A percentile compares a stretch with the other conserved stretches of the same genome.
Conservation (phyloP, 495 filamentous ascomycete species). For the Penicillium macrosclerotiorum region DNA sequence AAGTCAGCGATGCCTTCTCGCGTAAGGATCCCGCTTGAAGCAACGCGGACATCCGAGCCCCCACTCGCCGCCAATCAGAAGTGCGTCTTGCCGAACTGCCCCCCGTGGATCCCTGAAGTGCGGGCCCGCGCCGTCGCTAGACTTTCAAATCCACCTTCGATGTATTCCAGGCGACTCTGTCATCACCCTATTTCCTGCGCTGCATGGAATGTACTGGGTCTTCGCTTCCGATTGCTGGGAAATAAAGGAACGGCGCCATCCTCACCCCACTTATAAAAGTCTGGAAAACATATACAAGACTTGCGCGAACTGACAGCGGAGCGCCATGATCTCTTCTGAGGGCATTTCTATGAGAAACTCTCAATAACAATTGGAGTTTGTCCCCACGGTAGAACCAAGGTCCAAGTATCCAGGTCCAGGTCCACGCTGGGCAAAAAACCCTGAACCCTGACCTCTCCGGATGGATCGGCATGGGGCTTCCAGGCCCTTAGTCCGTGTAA, state of each 20-base stretch:
- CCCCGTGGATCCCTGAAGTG: conserved; percentile 6
- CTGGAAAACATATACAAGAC: neutral
- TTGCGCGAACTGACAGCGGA: neutral
- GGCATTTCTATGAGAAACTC: too few species aligned
- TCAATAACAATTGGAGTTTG: too few species aligned
- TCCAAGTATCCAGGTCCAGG: too few species aligned
- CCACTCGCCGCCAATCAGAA: conserved; percentile 31
- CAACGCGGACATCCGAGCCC: conserved; percentile 31
- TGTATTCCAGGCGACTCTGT: too few species aligned
- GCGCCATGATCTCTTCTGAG: neutral
- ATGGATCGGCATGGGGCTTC: neutral
- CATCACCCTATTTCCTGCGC: conserved; percentile 3
- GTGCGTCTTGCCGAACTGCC: conserved; percentile 35
- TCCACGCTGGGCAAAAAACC: too few species aligned
- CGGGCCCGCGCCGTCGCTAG: neutral
- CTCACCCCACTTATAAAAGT: neutral
- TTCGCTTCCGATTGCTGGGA: conserved; percentile 12
- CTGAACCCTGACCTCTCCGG: neutral
- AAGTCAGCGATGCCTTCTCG: conserved; percentile 23
- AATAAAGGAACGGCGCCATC: neutral
- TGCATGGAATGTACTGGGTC: neutral
- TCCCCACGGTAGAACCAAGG: too few species aligned
- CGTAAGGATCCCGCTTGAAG: conserved; percentile 46
- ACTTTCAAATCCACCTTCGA: too few species aligned
- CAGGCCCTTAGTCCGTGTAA: neutral